Evolutionary conservation across 306 rosid genomes (phyloP).

Genomic region (Clitoria ternatea): DNA sequence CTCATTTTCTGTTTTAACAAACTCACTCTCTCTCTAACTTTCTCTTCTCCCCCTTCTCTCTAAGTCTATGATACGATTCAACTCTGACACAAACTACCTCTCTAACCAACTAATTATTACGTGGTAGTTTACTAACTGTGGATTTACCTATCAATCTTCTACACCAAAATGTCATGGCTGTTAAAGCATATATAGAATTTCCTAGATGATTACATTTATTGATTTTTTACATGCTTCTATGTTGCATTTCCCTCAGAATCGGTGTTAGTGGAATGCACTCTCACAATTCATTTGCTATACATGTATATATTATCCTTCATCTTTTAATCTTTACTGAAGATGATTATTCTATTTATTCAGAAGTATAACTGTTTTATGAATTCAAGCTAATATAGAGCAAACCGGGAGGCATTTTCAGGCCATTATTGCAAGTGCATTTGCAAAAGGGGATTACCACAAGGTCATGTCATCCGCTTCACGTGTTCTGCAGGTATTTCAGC

Average conservation of each 20-base stretch:
- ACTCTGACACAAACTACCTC: too few relatives aligned
- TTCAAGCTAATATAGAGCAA: background rate
- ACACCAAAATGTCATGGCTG: too few relatives aligned
- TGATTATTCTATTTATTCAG: background rate
- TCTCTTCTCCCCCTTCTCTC: too few relatives aligned
- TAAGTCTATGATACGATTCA: too few relatives aligned
- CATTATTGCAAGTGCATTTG: slow-evolving; percentile 78
- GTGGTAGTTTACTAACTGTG: too few relatives aligned
- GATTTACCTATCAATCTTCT: too few relatives aligned
- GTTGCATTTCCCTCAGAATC: background rate
- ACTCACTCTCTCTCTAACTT: too few relatives aligned
- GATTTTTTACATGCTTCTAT: background rate
- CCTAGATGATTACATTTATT: background rate
- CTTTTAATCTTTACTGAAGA: background rate
- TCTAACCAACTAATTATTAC: too few relatives aligned
- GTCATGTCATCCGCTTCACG: slow-evolving; percentile 66
- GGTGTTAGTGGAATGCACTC: background rate
- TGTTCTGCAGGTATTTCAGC: slow-evolving; percentile 55
- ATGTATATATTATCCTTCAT: too few relatives aligned
- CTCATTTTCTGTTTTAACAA: too few relatives aligned
- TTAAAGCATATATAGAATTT: background rate
- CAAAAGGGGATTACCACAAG: slow-evolving; percentile 51
- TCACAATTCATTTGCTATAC: background rate
- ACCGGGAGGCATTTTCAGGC: slow-evolving; percentile 44
- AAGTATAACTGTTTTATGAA: background rate